Conservation (phyloP, 768 basidiomycete species). For the Antrodiella citrinella region DNA sequence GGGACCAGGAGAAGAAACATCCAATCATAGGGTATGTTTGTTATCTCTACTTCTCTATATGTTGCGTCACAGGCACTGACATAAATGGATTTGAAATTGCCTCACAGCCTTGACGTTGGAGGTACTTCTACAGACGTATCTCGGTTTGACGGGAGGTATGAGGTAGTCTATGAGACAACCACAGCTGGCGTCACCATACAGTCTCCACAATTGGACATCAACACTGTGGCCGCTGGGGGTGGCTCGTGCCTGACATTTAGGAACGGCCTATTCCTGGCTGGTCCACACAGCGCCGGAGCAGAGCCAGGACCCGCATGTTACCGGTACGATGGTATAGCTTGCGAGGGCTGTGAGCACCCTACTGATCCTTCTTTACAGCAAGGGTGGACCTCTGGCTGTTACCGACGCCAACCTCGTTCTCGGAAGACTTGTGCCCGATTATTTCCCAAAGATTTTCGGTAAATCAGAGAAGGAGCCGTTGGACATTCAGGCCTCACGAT, state of each 20-base stretch:
- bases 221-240: constrained; percentile 93
- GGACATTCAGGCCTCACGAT: constrained; percentile 62
- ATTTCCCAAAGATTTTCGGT: constrained; percentile 94
- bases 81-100: background rate
- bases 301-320: constrained; percentile 93
- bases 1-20: constrained; percentile 61
- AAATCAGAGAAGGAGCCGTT: constrained; percentile 79
- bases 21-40: constrained; percentile 76
- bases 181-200: constrained; percentile 92
- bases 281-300: constrained; percentile 90
- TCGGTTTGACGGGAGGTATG: constrained; percentile 84
- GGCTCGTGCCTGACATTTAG: constrained; percentile 84
- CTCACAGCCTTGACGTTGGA: constrained; percentile 74
- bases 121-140: constrained; percentile 96
- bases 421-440: constrained; percentile 81
- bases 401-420: constrained; percentile 91
- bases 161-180: constrained; percentile 91
- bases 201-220: constrained; percentile 90
- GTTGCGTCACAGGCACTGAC: background rate
- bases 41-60: background rate
- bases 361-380: constrained; percentile 34
- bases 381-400: constrained; percentile 85
- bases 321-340: constrained; percentile 36
- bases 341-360: background rate
- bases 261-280: constrained; percentile 85